Conservation (phyloP, 2,329 filamentous ascomycete genomes). For the Microcyclosporella mali region DNA sequence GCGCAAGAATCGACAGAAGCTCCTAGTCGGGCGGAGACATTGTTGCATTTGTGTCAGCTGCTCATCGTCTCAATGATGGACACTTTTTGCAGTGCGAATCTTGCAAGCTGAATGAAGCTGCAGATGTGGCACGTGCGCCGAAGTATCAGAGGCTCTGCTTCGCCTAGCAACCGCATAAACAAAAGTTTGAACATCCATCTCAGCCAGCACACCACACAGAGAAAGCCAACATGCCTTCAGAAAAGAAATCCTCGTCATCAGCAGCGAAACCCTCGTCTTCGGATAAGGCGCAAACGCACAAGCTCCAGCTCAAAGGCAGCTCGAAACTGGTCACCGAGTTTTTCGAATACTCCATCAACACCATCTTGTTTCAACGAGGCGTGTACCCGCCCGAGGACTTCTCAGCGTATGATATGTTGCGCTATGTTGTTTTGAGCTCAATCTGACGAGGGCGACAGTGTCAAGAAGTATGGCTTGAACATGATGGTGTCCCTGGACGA, state of each 20-base stretch:
- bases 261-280: constrained; percentile 12
- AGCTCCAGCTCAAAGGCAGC: constrained; percentile 78
- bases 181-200: no score
- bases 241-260: constrained; percentile 6
- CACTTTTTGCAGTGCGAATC: neutral
- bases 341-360: constrained; percentile 98
- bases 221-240: constrained; percentile 6
- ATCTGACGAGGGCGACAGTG: constrained; percentile 40
- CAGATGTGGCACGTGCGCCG: no score
- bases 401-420: constrained; percentile 58
- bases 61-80: neutral
- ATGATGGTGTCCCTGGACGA: constrained; percentile 97
- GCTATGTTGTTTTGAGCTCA: neutral
- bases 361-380: constrained; percentile 85
- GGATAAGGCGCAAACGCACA: constrained; percentile 84
- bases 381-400: constrained; percentile 94
- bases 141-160: no score
- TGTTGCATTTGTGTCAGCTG: constrained; percentile 39
- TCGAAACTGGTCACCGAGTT: constrained; percentile 63
- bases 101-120: neutral
- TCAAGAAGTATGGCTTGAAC: constrained; percentile 99
- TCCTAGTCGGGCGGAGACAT: constrained; percentile 36
- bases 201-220: neutral
- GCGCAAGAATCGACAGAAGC: constrained; percentile 15
- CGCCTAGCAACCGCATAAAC: no score